Conservation (phyloP, 495 filamentous ascomycete species). For the Aspergillus funiculosus region DNA sequence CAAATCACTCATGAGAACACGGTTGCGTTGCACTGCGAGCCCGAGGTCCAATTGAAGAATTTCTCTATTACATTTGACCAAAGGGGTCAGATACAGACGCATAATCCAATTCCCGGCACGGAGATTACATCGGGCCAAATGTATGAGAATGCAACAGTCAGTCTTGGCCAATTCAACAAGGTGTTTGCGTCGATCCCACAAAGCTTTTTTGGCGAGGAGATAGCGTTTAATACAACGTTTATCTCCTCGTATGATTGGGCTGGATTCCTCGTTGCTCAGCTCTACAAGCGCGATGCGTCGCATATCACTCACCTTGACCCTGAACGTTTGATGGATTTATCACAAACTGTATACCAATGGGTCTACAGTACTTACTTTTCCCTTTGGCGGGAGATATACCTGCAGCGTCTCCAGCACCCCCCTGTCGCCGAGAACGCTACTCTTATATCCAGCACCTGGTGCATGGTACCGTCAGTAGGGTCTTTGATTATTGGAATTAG, state of each 20-base stretch:
- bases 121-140: slow-evolving; percentile 27
- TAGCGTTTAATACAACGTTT: slow-evolving; percentile 23
- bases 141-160: slow-evolving; percentile 37
- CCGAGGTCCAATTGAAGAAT: slow-evolving; percentile 22
- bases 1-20: slow-evolving; percentile 29
- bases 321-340: slow-evolving; percentile 22
- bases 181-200: slow-evolving; percentile 38
- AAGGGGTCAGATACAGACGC: slow-evolving; percentile 27
- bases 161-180: slow-evolving; percentile 40
- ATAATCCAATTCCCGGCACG: slow-evolving; percentile 18
- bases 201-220: slow-evolving; percentile 31
- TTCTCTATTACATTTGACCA: slow-evolving; percentile 32
- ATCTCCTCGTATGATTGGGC: slow-evolving; percentile 40
- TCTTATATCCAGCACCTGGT: slow-evolving; percentile 32
- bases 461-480: slow-evolving; percentile 32
- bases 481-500: slow-evolving; percentile 29
- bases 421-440: slow-evolving; percentile 25
- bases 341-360: slow-evolving; percentile 38
- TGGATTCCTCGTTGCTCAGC: slow-evolving; percentile 35
- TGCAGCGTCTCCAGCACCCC: slow-evolving; percentile 23
- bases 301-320: slow-evolving; percentile 27
- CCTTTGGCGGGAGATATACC: slow-evolving; percentile 35
- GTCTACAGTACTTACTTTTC: slow-evolving; percentile 41
- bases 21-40: slow-evolving; percentile 37
- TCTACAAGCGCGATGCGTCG: slow-evolving; percentile 29